Base-by-base conservation (phyloP, 495 filamentous ascomycete species). In the Paragyromitra xinjiangensis region DNA sequence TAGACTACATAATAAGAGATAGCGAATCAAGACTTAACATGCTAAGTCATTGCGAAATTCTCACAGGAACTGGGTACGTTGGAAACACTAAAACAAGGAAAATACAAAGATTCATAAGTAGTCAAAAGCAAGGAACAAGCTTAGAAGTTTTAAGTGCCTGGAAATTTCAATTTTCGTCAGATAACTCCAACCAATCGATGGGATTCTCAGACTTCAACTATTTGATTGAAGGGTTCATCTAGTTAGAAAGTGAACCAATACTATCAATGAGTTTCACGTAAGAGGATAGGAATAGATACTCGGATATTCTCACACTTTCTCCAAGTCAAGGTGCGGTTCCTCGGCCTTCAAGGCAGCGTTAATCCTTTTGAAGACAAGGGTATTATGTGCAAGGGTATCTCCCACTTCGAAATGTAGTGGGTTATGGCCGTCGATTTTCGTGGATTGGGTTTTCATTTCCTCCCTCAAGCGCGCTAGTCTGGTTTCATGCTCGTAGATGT, bases 351-450 rank as follows among this genome's bases (percentile, higher is more conserved):
- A 19, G 16, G 16, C n/a, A 22, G 50, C 50, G 7, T 53, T 53
- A 6, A 53, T 53, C 50, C n/a, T 53, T 22, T 53, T 53, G 19
- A 53, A 53, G 50, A 53, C 19, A n/a, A 53, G 50, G 7, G 50
- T 53, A n/a, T 53, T 53, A 24, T 53, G 50, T n/a, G 50, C 50
- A 53, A 53, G 50, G 19, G 50, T 22, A 53, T 53, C 50, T n/a
- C 50, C 50, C 50, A 53, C 50, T 19, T 14, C 50, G 50, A 14
- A 53, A 53, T 53, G 50, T 53, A 53, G 50, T 53, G 50, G 50
- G n/a, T 53, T 53, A 22, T 53, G n/a, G n/a, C 50, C 50, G n/a
- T 53, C 19, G 16, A 53, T 53, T n/a, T 19, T 53, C 16, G 19
- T 53, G n/a, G 50, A 53, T n/a, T 53, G 50, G 16, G 7, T 22